Evolutionary conservation across 768 basidiomycete genomes (phyloP), one percentile per base, ranked within the genome.

Genomic region (Panaeolus cyanescens): DNA sequence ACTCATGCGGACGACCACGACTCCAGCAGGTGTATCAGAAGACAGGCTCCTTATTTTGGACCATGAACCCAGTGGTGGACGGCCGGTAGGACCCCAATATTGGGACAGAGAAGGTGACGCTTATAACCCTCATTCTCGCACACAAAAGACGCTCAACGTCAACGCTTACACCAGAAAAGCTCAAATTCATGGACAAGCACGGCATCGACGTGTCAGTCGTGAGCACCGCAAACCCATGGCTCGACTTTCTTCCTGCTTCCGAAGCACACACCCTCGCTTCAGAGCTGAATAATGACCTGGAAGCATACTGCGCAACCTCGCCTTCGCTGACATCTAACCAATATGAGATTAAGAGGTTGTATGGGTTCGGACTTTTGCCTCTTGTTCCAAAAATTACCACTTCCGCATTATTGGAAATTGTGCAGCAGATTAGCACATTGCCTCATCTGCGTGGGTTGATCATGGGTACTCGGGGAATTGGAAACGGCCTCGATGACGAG

Each of bases 201-300:
- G 85, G 83, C 19, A 94, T 95, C 39, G 85, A 91, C 71, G 75
- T 92, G 40, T 92, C 90, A 17, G 82, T 93, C 31, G 88, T 93
- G 59, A 92, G 90, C 91, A 85, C 91, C 25, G 93, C 93, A 28
- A 95, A 96, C 68, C 94, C 93, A 8, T 96, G 93, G 93, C 84
- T 95, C 33, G 94, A 96, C 72, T 95, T 95, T 69, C 82, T 96
- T 22, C 72, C 88, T 4, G 83, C 90, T 9, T 69, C 83, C 25
- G 83, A 89, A 40, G 94, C 93, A 8, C 79, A 83, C 54, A 69
- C 71, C 12, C 81, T 95, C 17, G 92, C 93, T 0, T 73, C 71
- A n/a, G 82, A 88, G 55, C 78, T 95, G 42, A 96, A 95, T 70
- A 70, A 78, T 32, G 91, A 94, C 68, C 80, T 95, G 8, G 92